phyloP scores from a whole-genome alignment of 345 rosid species.

The Hibiscus trionum region DNA sequence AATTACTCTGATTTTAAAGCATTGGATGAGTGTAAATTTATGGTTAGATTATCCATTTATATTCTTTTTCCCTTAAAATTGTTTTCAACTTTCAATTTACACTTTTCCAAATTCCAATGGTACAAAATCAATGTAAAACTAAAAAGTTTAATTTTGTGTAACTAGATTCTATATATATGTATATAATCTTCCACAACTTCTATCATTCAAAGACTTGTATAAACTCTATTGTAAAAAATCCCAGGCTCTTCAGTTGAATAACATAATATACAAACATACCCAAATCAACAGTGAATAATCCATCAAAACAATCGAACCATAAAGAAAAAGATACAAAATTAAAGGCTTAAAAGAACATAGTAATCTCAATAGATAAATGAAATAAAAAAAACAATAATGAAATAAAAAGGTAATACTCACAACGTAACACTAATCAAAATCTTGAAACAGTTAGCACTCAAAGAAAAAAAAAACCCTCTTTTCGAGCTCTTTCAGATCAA shows the following conservation, averaged over 20 bases:
- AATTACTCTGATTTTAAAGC: too few species aligned
- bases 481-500: neutral
- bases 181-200: neutral
- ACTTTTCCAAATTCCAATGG: too few species aligned
- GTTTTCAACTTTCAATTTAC: too few species aligned
- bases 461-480: neutral
- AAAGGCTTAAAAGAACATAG: neutral
- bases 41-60: too few species aligned
- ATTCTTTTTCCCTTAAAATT: too few species aligned
- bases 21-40: too few species aligned
- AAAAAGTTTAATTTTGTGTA: too few species aligned
- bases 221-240: neutral
- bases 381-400: too few species aligned
- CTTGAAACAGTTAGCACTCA: neutral
- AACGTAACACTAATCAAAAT: neutral
- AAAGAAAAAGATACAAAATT: neutral
- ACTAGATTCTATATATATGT: too few species aligned
- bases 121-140: too few species aligned
- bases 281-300: neutral
- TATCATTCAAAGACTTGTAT: neutral
- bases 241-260: neutral
- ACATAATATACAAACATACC: too few species aligned
- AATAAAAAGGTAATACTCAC: neutral
- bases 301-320: neutral
- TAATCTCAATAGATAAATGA: neutral